These are phyloP conservation scores for Aspergillus fijiensis DNA, from an alignment of 2,329 filamentous ascomycete species.

Conservation along the genomic window DNA sequence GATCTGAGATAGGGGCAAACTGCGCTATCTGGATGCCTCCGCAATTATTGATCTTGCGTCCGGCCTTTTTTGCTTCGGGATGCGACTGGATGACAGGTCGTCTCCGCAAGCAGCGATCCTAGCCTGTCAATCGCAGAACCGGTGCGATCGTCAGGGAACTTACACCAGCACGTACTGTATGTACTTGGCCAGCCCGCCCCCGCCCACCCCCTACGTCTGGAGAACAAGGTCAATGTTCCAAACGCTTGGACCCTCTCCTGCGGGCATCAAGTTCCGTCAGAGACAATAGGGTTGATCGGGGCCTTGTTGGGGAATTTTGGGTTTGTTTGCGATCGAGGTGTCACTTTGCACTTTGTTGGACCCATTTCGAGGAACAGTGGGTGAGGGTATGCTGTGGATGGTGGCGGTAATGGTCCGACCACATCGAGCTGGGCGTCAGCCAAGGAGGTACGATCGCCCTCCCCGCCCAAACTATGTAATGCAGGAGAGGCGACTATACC, in stretches of 20 bases:
- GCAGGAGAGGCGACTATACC: neutral
- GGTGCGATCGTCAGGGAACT: neutral
- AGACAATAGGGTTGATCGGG: neutral
- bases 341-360: neutral
- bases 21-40: neutral
- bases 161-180: neutral
- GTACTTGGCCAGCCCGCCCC: too few species aligned
- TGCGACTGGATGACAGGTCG: neutral
- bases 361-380: neutral
- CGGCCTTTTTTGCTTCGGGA: too few species aligned
- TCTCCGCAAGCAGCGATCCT: neutral
- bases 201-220: neutral
- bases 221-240: neutral
- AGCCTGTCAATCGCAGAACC: neutral
- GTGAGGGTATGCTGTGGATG: neutral
- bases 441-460: neutral
- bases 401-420: neutral
- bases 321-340: neutral
- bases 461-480: neutral
- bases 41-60: neutral
- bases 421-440: neutral
- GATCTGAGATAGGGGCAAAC: neutral
- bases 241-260: neutral
- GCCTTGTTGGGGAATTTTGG: neutral
- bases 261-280: neutral